Conservation (phyloP, 306 rosid species). For the Betula pendula region DNA sequence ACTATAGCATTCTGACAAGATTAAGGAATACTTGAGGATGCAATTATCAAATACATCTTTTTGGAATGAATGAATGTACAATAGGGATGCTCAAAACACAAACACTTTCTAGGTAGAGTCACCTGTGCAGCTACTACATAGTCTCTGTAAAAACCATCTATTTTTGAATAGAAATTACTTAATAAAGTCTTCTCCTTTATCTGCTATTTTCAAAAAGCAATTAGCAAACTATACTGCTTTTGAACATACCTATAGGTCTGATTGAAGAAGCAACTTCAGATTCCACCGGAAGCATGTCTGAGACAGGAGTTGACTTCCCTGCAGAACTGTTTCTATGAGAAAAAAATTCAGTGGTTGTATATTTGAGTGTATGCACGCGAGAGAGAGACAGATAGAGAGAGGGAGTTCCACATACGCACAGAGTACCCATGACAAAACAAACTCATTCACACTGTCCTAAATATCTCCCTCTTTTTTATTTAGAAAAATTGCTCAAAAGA, state of each 20-base stretch:
- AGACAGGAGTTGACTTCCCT: constrained; percentile 31
- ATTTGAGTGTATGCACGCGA: not conserved
- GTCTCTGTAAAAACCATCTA: not conserved
- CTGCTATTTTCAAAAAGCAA: not conserved
- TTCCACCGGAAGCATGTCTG: constrained; percentile 6
- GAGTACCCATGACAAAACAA: not conserved
- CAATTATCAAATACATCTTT: not conserved
- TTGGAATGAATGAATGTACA: not conserved
- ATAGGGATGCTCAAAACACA: not conserved
- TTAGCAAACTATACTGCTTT: not conserved
- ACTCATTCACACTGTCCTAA: not conserved
- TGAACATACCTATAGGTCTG: constrained; percentile 19
- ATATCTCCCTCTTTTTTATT: not conserved
- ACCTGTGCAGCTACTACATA: not conserved
- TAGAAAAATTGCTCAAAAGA: not conserved
- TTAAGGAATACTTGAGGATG: not conserved
- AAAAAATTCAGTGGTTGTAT: not conserved
- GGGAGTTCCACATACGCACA: not conserved
- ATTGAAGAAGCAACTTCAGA: constrained; percentile 23
- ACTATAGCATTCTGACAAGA: not conserved
- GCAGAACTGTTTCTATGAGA: constrained; percentile 10
- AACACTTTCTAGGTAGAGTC: not conserved
- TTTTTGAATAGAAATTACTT: not conserved
- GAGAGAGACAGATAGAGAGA: not conserved
- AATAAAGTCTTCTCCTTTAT: not conserved